Conservation (phyloP, 202 grass and related monocot genomes). For the Digitaria exilis region DNA sequence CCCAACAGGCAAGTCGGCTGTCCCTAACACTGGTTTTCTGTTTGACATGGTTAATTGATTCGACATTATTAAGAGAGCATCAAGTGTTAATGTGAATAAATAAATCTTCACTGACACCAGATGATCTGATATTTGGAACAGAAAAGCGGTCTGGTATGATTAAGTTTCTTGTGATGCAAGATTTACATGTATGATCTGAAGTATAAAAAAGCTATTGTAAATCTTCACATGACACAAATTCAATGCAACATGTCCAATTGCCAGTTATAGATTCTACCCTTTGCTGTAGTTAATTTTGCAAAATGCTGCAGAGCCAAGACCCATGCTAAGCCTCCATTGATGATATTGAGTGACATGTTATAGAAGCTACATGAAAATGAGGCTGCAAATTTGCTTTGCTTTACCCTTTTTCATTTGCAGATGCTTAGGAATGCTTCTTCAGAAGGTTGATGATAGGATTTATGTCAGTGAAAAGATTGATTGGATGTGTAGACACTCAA, state of each 20-base stretch:
- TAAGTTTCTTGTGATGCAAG: not conserved
- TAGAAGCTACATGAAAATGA: conserved; percentile 9
- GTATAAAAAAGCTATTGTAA: not conserved
- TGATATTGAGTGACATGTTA: not conserved
- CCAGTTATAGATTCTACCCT: not conserved
- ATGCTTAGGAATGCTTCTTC: conserved; percentile 96
- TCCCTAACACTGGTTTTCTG: too few relatives aligned
- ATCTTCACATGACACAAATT: not conserved
- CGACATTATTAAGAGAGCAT: not conserved
- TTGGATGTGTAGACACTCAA: conserved; percentile 92
- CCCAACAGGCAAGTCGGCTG: too few relatives aligned
- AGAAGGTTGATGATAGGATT: conserved; percentile 93
- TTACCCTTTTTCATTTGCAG: conserved; percentile 47
- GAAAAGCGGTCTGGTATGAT: not conserved
- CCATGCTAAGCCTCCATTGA: not conserved
- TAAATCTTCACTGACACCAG: not conserved
- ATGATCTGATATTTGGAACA: not conserved
- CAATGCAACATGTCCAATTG: not conserved
- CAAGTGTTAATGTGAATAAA: not conserved
- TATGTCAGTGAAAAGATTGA: conserved; percentile 92
- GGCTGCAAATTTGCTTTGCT: not conserved
- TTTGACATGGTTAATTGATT: not conserved
- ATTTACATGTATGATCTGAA: not conserved
- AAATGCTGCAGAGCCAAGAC: not conserved
- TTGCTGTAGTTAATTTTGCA: not conserved